Conservation (phyloP, 176 grass and related monocot species). For the Musa troglodytarum region DNA sequence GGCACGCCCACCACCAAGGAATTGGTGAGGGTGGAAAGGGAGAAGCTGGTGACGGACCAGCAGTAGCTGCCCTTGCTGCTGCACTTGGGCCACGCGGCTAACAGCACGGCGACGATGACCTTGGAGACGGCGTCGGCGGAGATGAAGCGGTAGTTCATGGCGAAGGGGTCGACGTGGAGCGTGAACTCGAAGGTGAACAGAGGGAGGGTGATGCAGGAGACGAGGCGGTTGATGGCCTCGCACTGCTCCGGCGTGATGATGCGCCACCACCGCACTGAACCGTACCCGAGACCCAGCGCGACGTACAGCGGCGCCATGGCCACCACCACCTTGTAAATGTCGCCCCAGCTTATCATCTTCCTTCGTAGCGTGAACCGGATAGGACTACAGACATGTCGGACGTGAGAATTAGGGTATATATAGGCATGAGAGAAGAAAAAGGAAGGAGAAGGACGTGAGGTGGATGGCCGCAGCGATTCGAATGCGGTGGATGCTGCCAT, state of each 20-base stretch:
- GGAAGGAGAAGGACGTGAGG: too few species aligned
- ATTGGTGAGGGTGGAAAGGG: slow-evolving; percentile 67
- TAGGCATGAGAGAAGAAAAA: too few species aligned
- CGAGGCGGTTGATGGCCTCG: slow-evolving; percentile 85
- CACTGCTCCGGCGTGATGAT: slow-evolving; percentile 86
- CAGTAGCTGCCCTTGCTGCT: slow-evolving; percentile 36
- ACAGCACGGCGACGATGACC: slow-evolving; percentile 39
- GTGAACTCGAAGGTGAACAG: slow-evolving; percentile 97
- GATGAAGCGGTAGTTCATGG: slow-evolving; percentile 79
- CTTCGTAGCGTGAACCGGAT: background rate
- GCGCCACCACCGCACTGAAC: slow-evolving; percentile 81
- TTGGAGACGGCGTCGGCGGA: slow-evolving; percentile 85
- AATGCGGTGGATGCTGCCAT: too few species aligned
- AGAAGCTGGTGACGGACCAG: slow-evolving; percentile 62
- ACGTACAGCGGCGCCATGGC: slow-evolving; percentile 86
- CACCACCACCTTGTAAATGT: slow-evolving; percentile 78
- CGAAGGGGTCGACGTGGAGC: slow-evolving; percentile 82
- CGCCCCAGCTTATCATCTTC: slow-evolving; percentile 67
- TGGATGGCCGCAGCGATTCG: too few species aligned
- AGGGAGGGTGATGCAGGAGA: slow-evolving; percentile 73
- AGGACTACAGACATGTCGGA: too few species aligned
- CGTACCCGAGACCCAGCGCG: slow-evolving; percentile 68
- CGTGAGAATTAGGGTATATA: too few species aligned
- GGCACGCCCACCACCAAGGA: slow-evolving; percentile 83
- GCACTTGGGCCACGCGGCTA: slow-evolving; percentile 52